phyloP scores from a whole-genome alignment of 805 yeast genomes.

The Zygotorulaspora sp. region DNA sequence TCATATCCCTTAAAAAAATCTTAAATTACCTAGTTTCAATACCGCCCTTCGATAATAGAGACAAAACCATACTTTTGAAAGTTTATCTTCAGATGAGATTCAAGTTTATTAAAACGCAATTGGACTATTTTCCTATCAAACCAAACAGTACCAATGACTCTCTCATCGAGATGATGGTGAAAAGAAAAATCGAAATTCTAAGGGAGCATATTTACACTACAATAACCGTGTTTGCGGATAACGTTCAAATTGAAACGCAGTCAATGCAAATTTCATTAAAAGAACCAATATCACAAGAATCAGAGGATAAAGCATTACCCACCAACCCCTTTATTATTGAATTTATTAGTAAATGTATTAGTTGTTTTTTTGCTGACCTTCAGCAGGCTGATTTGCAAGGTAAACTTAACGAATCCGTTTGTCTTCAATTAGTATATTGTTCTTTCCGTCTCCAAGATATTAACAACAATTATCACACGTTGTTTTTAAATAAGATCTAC shows the following conservation, averaged over 20 bases:
- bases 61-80: conserved; percentile 39
- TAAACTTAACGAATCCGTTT: conserved; percentile 54
- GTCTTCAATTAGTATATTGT: conserved; percentile 81
- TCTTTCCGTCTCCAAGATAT: conserved; percentile 68
- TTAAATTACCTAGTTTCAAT: conserved; percentile 70
- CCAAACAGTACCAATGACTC: conserved; percentile 20
- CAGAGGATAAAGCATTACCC: conserved; percentile 3
- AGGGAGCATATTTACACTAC: conserved; percentile 54
- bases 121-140: conserved; percentile 39
- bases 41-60: conserved; percentile 44
- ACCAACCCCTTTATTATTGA: conserved; percentile 35
- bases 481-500: conserved; percentile 29
- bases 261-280: conserved; percentile 19
- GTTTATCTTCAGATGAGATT: conserved; percentile 65
- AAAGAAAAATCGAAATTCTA: conserved; percentile 75
- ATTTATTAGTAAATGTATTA: conserved; percentile 33
- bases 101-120: conserved; percentile 60
- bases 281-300: conserved; percentile 5
- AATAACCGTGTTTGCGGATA: conserved; percentile 23
- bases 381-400: conserved; percentile 34
- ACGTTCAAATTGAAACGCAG: conserved; percentile 27
- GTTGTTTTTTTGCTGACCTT: conserved; percentile 29
- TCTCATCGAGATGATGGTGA: conserved; percentile 39
- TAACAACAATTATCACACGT: conserved; percentile 31
- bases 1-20: conserved; percentile 73